Percentiles rank a stretch among this genome's conserved stretches.
Evolutionary conservation across 2,329 filamentous ascomycete genomes (phyloP).

Genomic region (Elsinoe necatrix): DNA sequence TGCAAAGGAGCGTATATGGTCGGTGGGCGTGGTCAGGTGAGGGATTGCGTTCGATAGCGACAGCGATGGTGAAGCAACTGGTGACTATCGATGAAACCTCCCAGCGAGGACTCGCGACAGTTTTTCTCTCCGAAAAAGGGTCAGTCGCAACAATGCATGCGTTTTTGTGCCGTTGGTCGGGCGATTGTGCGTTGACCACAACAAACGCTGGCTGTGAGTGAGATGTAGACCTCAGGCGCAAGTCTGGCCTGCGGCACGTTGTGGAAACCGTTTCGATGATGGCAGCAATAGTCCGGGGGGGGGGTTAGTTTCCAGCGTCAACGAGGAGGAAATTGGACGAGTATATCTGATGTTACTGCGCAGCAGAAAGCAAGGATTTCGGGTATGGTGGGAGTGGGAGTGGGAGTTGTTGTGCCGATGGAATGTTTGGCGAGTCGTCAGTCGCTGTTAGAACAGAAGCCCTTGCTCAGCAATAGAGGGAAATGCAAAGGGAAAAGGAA

Average conservation of each 20-base stretch:
- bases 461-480: background rate
- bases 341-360: background rate
- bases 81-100: conserved; percentile 14
- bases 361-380: conserved; percentile 9
- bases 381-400: background rate
- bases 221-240: background rate
- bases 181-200: conserved; percentile 10
- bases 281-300: conserved; percentile 13
- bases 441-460: background rate
- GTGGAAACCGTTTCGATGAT: conserved; percentile 4
- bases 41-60: conserved; percentile 12
- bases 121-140: conserved; percentile 10
- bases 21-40: background rate
- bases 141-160: conserved; percentile 14
- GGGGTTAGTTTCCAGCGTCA: conserved; percentile 8
- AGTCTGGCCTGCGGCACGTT: conserved; percentile 13
- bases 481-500: background rate
- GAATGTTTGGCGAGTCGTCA: background rate
- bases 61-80: conserved; percentile 6
- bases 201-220: conserved; percentile 2
- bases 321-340: conserved; percentile 11
- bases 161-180: conserved; percentile 13
- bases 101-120: conserved; percentile 8
- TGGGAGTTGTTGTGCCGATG: background rate
- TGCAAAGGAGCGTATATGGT: conserved; percentile 6